These are phyloP conservation scores for Aspergillus ustus DNA, from an alignment of 2,329 filamentous ascomycete species.

Conservation along the genomic window DNA sequence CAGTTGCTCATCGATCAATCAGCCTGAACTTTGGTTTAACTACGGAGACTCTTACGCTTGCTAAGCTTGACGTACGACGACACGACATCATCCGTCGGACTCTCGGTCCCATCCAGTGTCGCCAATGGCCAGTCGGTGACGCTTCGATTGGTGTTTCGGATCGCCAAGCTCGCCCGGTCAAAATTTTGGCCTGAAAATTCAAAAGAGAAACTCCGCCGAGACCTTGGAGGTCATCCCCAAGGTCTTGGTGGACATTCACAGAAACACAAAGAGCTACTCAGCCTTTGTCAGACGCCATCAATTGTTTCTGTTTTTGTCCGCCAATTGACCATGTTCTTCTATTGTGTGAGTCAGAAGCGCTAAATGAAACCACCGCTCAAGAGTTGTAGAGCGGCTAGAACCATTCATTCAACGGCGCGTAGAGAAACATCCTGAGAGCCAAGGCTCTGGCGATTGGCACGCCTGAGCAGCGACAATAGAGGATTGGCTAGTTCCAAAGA, in stretches of 20 bases:
- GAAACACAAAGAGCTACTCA: background rate
- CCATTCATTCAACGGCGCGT: slow-evolving; percentile 6
- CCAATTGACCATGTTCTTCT: background rate
- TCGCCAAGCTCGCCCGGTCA: background rate
- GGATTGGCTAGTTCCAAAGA: slow-evolving; percentile 12
- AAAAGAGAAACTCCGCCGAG: background rate
- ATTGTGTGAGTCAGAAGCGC: background rate
- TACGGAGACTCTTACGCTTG: background rate
- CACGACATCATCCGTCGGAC: background rate
- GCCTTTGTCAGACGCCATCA: background rate
- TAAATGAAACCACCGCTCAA: slow-evolving; percentile 6
- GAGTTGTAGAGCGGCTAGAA: slow-evolving; percentile 1
- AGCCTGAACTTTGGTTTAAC: background rate
- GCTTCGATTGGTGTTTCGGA: background rate
- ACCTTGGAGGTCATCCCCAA: background rate
- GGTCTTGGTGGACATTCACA: background rate
- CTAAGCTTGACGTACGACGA: background rate
- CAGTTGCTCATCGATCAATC: background rate
- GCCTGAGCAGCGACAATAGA: background rate
- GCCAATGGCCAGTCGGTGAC: no score
- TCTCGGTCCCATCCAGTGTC: background rate
- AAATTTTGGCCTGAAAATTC: background rate
- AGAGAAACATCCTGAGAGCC: slow-evolving; percentile 1
- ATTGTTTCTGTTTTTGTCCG: background rate
- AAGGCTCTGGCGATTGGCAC: background rate